Base-by-base conservation (phyloP, 1,284 basidiomycete genomes). In the Heimioporus punctisporus region DNA sequence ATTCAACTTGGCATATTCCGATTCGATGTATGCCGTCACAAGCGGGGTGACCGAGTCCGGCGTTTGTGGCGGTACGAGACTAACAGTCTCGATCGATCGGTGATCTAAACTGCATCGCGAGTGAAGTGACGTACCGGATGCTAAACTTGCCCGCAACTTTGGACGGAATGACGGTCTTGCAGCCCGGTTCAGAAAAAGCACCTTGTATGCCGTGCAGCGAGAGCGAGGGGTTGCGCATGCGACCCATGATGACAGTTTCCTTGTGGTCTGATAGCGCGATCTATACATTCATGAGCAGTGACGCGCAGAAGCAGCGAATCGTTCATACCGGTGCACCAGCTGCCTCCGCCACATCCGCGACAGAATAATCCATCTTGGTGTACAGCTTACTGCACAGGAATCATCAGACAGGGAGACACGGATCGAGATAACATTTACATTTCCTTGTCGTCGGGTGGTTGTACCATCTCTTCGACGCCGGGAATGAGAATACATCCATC, bases 181-280 rank as follows among this genome's bases (percentile, higher is more conserved):
- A 87, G 9, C 93, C 93, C 1, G 84, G 81, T 7, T 90, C 92
- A 56, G 87, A 92, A 80, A 98, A 98, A 6, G 96, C 97, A 53
- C 97, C 97, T 74, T 98, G 95, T 66, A 99, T 97, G 26, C 97
- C 97, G 73, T 99, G 97, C 19, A 99, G 76, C 5, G 94, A 97
- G 56, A 99, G 82, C 57, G 88, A 92, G 2, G 95, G 94, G 73
- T 88, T 84, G 48, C 90, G 82, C 92, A 94, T 94, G 62, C 93
- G 86, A 34, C 88, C 92, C 94, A 97, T 97, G 47, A 97, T 76
- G 6, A 93, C 88, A n/a, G 81, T 76, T 30, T 88, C 85, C 72
- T 95, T 96, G 72, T 97, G 90, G 12, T 85, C 76, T 6, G 87
- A 89, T 47, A 98, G 71, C 1, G 93, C 88, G 23, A 71, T 65